phyloP scores from a whole-genome alignment of 23 red algal genomes.

The Porphyridium purpureum region DNA sequence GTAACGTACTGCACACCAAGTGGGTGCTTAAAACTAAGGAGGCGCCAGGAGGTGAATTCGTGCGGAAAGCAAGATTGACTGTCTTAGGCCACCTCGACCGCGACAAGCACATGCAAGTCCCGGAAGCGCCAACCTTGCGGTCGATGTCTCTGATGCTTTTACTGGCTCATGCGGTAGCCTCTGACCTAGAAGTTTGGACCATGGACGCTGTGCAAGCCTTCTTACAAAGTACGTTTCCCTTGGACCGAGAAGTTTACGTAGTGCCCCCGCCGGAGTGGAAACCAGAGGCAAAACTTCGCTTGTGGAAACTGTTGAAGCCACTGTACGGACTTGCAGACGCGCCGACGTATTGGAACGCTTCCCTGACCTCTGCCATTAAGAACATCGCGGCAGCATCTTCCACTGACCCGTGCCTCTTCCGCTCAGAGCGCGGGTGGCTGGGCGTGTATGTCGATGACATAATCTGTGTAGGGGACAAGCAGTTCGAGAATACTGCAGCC shows the following conservation, averaged over 20 bases:
- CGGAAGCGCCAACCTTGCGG: too few species aligned
- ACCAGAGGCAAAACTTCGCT: neutral
- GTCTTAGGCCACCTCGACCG: too few species aligned
- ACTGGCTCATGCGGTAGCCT: too few species aligned
- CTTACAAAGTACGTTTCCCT: neutral
- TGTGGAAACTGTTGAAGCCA: too few species aligned
- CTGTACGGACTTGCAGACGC: constrained; percentile 1
- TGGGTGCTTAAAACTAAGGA: too few species aligned
- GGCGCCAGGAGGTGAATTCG: too few species aligned
- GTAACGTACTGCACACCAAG: too few species aligned
- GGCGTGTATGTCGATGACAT: constrained; percentile 7
- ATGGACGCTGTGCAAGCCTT: constrained; percentile 6
- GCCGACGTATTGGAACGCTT: too few species aligned
- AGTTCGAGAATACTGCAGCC: neutral
- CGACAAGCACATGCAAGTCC: too few species aligned
- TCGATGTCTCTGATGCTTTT: too few species aligned
- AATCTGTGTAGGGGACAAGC: neutral
- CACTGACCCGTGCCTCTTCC: constrained; percentile 1
- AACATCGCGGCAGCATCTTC: neutral
- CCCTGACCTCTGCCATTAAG: neutral
- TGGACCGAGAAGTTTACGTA: constrained; percentile 1
- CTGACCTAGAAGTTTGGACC: constrained; percentile 3
- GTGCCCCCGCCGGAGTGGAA: neutral
- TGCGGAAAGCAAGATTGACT: too few species aligned
- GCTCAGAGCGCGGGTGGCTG: neutral